Base-by-base conservation (phyloP, 495 filamentous ascomycete genomes). In the Penicillium argentinense region DNA sequence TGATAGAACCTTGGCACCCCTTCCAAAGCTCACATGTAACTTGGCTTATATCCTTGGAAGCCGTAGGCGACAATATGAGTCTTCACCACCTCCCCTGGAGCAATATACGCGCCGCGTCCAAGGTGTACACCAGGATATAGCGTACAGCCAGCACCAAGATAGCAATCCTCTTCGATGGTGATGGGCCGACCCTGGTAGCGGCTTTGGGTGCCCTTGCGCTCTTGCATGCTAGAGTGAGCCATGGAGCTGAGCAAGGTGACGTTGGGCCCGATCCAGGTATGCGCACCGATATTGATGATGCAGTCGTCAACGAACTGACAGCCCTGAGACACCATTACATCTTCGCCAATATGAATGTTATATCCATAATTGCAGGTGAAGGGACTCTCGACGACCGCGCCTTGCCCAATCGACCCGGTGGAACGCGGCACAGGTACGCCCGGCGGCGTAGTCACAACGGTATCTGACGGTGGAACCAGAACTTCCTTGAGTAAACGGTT, bases 331-430 rank as follows among this genome's bases (percentile, higher is more conserved):
- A 98, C 91, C 51, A 85, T 79, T 5, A 93, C 89, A 57, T 93
- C 84, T 55, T 91, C 87, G 17, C 88, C 93, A 50, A 98, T 84
- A 27, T 78, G 77, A 53, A 97, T 87, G 57, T 98, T 97, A 60
- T 96, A 96, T 2, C 93, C 93, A 58, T 97, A 98, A 57, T 96
- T 90, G 65, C 93, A 97, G 26, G 75, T 84, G 63, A 98, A 97
- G 9, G 93, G 92, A 2, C 88, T 83, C 48, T 97, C 90, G 29
- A 98, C 88, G 28, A 83, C 76, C 6, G 87, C 85, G 39, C 87
- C 81, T 29, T 85, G 78, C 16, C 89, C 89, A 14, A 95, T 83
- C 24, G 78, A 77, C n/a, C 87, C 86, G 4, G 45, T 36, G 14
- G 62, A 56, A 21, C 61, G 64, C 28, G 60, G 42, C 6, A 43